Base-by-base conservation (phyloP, 75 land plant species). In the Sequoiadendron giganteum region DNA sequence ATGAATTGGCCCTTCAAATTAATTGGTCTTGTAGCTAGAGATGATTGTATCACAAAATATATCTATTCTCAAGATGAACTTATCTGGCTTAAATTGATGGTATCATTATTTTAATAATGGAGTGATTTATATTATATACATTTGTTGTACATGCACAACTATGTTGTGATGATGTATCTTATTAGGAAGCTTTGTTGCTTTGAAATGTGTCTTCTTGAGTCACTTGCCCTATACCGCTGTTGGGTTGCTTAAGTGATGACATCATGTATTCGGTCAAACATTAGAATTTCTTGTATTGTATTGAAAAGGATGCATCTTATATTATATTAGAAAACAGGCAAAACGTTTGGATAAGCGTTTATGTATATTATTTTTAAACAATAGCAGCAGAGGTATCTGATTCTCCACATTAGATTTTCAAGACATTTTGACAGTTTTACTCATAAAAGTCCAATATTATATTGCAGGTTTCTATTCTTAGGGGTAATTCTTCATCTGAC, bases 391-490 rank as follows among this genome's bases (percentile, higher is more conserved):
- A 52, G 54, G 32, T 19, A 13, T 52, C 28, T 56, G 48, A 34
- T 85, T 85, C 84, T 82, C 42, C 84, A 45, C n/a, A 21, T 45
- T 3, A 47, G 34, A 82, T 25, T 28, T 82, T n/a, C n/a, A 82
- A 47, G 48, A 47, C 83, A 73, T 73, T 82, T 14, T n/a, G 48
- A 28, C n/a, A 13, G 14, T 45, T 80, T 81, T 45, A n/a, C 30
- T 82, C 14, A 54, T 85, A 36, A 32, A 52, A 48, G 54, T 86
- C 80, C 40, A 43, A 38, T 75, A 79, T 39, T 86, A 54, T 80
- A 28, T 21, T 88, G 39, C 88, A 98, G 99, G 95, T 98, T 10
- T 95, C 92, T 36, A 72, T 89, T 43, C 86, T 95, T 55, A 90
- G 88, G 91, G 89, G 94, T 85, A 92, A 90, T 18, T n/a, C 10